A percentile compares a stretch with the other conserved stretches of the same genome.
phyloP scores from a whole-genome alignment of 2,329 filamentous ascomycete genomes.

The Penicillium sp. region DNA sequence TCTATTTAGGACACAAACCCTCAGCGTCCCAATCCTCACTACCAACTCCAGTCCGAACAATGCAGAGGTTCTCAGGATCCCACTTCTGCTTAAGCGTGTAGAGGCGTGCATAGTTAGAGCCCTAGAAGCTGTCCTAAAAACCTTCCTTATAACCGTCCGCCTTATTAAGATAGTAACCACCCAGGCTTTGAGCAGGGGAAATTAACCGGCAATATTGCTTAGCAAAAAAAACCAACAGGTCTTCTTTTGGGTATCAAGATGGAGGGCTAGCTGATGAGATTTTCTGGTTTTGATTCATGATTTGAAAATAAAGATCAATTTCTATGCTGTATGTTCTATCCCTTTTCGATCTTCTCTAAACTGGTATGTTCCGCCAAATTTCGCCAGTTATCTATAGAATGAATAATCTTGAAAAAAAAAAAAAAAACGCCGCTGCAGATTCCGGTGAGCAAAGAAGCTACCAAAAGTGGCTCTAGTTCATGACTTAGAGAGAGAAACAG shows the following conservation, averaged over 20 bases:
- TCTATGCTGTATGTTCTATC: too few relatives aligned
- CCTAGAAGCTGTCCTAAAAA: conserved; percentile 38
- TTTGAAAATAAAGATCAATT: too few relatives aligned
- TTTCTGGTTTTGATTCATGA: too few relatives aligned
- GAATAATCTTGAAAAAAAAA: background rate
- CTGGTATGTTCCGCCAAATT: background rate
- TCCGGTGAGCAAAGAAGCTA: background rate
- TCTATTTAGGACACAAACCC: background rate
- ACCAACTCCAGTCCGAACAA: conserved; percentile 29
- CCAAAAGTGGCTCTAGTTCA: background rate
- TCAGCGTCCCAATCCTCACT: conserved; percentile 24
- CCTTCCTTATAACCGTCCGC: conserved; percentile 6
- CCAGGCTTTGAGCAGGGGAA: too few relatives aligned
- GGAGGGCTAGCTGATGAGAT: too few relatives aligned
- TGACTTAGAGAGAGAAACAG: background rate
- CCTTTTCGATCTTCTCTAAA: too few relatives aligned
- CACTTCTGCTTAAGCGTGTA: conserved; percentile 18
- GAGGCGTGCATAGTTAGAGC: conserved; percentile 20
- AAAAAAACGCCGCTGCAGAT: background rate
- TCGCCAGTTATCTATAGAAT: background rate
- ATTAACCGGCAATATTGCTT: too few relatives aligned
- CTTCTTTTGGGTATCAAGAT: too few relatives aligned
- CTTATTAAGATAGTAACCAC: background rate
- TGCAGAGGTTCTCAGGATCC: conserved; percentile 18
- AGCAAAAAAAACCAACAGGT: too few relatives aligned